Evolutionary conservation across 108 stramenopile species (phyloP).

Genomic region (Skeletonema tropicum): DNA sequence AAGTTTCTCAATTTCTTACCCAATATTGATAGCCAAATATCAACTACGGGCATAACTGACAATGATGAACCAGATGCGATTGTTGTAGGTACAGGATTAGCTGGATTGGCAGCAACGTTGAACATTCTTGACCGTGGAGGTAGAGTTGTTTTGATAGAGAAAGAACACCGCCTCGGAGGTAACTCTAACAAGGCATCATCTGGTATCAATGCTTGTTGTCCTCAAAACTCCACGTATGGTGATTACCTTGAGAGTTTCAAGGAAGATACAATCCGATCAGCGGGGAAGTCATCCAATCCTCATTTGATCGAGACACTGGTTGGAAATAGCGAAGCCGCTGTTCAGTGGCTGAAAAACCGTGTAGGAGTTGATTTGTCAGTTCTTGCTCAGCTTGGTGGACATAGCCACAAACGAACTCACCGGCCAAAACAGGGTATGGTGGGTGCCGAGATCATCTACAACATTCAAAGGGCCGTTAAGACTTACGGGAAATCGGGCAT

Average conservation of each 20-base stretch:
- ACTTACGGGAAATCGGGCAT: constrained; percentile 75
- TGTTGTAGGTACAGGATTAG: constrained; percentile 89
- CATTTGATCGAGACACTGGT: constrained; percentile 80
- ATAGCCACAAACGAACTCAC: constrained; percentile 86
- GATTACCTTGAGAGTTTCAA: constrained; percentile 77
- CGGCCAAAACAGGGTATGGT: constrained; percentile 88
- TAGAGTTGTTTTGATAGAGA: constrained; percentile 83
- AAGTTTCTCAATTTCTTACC: constrained; percentile 63
- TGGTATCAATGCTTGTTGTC: constrained; percentile 91
- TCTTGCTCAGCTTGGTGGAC: constrained; percentile 90
- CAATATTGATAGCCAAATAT: constrained; percentile 49
- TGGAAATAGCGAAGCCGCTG: constrained; percentile 73
- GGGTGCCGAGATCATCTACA: constrained; percentile 89
- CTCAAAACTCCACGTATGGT: constrained; percentile 61
- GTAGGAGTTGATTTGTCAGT: constrained; percentile 84
- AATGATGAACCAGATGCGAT: constrained; percentile 82
- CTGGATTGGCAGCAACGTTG: constrained; percentile 86
- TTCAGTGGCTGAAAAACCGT: constrained; percentile 81
- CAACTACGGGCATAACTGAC: constrained; percentile 8
- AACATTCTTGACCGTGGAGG: constrained; percentile 89
- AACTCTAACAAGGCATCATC: constrained; percentile 95
- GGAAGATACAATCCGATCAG: constrained; percentile 81
- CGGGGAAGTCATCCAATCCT: constrained; percentile 65
- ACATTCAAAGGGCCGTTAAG: constrained; percentile 82
- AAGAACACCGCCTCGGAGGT: constrained; percentile 88